Conservation (phyloP, 345 rosid genomes). For the Acer saccharum region DNA sequence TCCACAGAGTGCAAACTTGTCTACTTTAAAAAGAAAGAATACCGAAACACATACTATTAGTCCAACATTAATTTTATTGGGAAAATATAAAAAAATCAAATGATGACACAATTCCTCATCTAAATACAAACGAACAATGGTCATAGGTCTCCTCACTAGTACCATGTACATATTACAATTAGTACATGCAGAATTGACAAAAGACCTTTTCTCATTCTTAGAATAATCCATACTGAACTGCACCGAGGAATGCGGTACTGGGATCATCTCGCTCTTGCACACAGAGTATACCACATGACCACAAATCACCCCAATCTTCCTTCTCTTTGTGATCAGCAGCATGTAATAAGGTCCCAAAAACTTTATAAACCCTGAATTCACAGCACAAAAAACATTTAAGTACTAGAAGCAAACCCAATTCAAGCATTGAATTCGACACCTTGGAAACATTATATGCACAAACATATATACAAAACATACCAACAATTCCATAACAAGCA, state of each 20-base stretch:
- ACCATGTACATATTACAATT: constrained; percentile 71
- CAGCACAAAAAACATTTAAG: constrained; percentile 18
- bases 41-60: constrained; percentile 36
- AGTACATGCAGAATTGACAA: constrained; percentile 77
- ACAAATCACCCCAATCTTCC: constrained; percentile 81
- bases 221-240: constrained; percentile 80
- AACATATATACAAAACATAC: constrained; percentile 39
- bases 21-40: constrained; percentile 39
- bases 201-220: constrained; percentile 99
- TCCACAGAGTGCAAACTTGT: constrained; percentile 40
- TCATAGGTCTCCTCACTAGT: constrained; percentile 44
- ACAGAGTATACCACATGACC: constrained; percentile 78
- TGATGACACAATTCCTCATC: constrained; percentile 31
- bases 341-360: constrained; percentile 96
- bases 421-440: background rate
- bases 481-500: constrained; percentile 82
- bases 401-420: too few relatives aligned
- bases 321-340: constrained; percentile 85
- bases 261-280: constrained; percentile 68
- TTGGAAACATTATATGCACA: background rate
- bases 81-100: constrained; percentile 31
- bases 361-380: constrained; percentile 72
- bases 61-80: constrained; percentile 33
- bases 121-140: constrained; percentile 45
- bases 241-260: constrained; percentile 66